Conservation (phyloP, 805 yeast species). For the Zygosaccharomyces gambellarensis region DNA sequence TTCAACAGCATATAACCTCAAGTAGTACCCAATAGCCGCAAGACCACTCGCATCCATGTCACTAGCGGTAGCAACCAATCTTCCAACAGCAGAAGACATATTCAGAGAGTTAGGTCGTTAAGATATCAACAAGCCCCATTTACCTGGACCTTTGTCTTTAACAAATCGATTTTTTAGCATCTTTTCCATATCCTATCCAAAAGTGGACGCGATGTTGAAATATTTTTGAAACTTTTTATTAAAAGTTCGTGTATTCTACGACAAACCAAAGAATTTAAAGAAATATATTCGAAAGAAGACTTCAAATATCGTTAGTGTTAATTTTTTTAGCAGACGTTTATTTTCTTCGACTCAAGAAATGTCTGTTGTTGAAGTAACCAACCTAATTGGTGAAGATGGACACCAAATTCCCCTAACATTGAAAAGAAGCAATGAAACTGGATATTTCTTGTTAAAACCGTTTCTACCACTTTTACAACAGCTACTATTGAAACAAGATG, state of each 20-base stretch:
- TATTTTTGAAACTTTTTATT: background rate
- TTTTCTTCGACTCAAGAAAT: constrained; percentile 4
- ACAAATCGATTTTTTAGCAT: background rate
- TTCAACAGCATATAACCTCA: constrained; percentile 63
- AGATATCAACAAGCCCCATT: background rate
- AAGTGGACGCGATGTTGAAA: constrained; percentile 2
- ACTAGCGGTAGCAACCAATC: constrained; percentile 19
- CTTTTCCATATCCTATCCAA: background rate
- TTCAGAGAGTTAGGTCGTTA: background rate
- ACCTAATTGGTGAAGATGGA: constrained; percentile 12
- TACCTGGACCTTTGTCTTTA: background rate
- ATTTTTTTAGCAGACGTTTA: background rate
- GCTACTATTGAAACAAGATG: background rate
- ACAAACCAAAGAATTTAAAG: background rate
- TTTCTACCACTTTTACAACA: constrained; percentile 24
- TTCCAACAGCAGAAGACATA: constrained; percentile 1
- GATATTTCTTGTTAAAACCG: constrained; percentile 23
- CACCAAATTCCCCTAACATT: constrained; percentile 17
- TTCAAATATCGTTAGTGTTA: background rate
- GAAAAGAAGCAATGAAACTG: constrained; percentile 21
- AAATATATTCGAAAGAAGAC: background rate
- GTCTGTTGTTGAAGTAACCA: constrained; percentile 19
- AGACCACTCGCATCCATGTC: constrained; percentile 27
- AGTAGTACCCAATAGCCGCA: constrained; percentile 30
- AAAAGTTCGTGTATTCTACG: constrained; percentile 4